phyloP scores from a whole-genome alignment of 441 rosid species.

The Mallotus repandus region DNA sequence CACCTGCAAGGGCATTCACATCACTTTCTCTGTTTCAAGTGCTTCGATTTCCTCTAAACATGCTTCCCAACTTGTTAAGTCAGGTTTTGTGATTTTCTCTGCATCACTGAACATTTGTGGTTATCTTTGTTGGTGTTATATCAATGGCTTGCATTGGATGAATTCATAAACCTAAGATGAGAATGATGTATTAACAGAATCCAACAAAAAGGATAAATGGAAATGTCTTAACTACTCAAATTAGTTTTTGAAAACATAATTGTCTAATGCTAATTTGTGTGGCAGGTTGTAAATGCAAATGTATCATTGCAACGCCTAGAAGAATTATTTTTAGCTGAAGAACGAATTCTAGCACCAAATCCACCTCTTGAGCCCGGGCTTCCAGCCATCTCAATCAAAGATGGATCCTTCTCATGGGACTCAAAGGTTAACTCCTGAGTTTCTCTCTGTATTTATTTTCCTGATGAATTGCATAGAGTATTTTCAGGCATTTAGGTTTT shows the following conservation, averaged over 20 bases:
- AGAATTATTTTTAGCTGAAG: conserved; percentile 84
- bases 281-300: conserved; percentile 88
- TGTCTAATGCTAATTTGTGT: conserved; percentile 23
- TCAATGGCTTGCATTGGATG: conserved; percentile 9
- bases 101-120: neutral
- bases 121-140: conserved; percentile 6
- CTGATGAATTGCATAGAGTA: neutral
- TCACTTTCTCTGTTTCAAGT: conserved; percentile 92
- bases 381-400: conserved; percentile 82
- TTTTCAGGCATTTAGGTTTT: neutral
- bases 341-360: conserved; percentile 72
- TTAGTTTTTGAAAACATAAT: conserved; percentile 4
- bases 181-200: neutral
- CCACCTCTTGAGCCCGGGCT: conserved; percentile 76
- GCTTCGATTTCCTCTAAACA: conserved; percentile 70
- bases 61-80: conserved; percentile 83
- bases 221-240: conserved; percentile 1
- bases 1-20: conserved; percentile 98
- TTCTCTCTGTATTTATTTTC: neutral
- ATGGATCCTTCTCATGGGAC: conserved; percentile 96
- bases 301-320: conserved; percentile 90
- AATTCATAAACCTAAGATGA: neutral
- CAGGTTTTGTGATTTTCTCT: conserved; percentile 51
- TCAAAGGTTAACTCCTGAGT: conserved; percentile 47
- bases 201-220: too few species aligned